These are phyloP conservation scores for Phaeosphaeria sp. DNA, from an alignment of 2,329 filamentous ascomycete species.

Conservation along the genomic window DNA sequence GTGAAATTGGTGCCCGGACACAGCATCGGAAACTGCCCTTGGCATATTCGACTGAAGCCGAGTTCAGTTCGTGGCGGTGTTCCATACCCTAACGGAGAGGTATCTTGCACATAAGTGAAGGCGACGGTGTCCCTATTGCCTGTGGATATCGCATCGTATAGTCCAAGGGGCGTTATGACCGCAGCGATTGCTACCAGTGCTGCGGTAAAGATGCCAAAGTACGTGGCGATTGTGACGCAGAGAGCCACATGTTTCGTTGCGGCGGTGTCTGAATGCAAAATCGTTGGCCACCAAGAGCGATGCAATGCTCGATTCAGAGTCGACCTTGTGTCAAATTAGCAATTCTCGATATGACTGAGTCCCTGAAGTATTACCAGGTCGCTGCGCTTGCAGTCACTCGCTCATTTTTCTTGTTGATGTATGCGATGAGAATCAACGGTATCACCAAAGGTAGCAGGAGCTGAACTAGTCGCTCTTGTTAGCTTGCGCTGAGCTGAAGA, in stretches of 20 bases:
- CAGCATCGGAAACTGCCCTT: constrained; percentile 1
- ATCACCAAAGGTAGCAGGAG: background rate
- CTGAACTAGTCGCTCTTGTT: background rate
- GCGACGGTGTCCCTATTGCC: constrained; percentile 15
- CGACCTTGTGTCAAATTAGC: background rate
- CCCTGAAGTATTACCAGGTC: background rate
- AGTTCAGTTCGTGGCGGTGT: constrained; percentile 47
- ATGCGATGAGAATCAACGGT: background rate
- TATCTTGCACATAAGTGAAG: constrained; percentile 51
- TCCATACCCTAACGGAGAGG: constrained; percentile 48
- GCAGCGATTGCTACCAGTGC: constrained; percentile 50
- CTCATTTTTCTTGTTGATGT: background rate
- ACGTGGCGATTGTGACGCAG: constrained; percentile 20
- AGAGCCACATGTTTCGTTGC: constrained; percentile 37
- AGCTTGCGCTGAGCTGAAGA: background rate
- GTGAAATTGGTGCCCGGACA: background rate
- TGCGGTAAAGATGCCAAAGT: constrained; percentile 15
- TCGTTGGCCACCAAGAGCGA: constrained; percentile 47
- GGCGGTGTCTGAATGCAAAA: constrained; percentile 51
- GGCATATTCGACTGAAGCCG: constrained; percentile 45
- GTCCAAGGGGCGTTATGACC: constrained; percentile 56
- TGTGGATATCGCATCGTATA: constrained; percentile 50
- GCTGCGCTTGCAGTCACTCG: background rate
- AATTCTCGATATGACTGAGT: background rate
- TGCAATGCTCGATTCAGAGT: constrained; percentile 33